Percentiles rank a stretch among this genome's conserved stretches.
These are phyloP conservation scores for Tuber brumale DNA, from an alignment of 495 filamentous ascomycete species.

Conservation along the genomic window DNA sequence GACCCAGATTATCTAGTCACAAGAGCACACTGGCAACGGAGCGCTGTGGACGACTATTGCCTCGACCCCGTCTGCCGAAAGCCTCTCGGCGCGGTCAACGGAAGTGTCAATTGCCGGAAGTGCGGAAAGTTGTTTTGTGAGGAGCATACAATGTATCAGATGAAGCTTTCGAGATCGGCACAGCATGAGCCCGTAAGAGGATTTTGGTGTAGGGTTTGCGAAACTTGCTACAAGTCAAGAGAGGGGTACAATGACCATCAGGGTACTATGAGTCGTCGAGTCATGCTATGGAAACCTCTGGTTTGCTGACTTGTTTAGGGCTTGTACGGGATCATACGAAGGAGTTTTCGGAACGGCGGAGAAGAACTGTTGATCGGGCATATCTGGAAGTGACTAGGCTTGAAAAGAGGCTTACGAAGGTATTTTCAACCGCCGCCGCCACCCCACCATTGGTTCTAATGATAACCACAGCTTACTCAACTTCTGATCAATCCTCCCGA, in stretches of 20 bases:
- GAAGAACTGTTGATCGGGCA: constrained; percentile 72
- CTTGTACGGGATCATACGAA: constrained; percentile 61
- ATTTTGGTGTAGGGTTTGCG: constrained; percentile 89
- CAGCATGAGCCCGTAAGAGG: constrained; percentile 87
- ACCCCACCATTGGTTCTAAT: neutral
- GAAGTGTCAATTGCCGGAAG: constrained; percentile 82
- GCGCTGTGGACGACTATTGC: constrained; percentile 66
- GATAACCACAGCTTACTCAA: constrained; percentile 59
- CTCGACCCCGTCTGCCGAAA: constrained; percentile 80
- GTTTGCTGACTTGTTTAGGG: constrained; percentile 35
- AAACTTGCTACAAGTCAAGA: constrained; percentile 94
- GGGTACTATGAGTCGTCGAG: constrained; percentile 42
- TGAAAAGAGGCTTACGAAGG: constrained; percentile 77
- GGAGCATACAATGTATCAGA: constrained; percentile 98
- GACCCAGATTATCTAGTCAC: constrained; percentile 88
- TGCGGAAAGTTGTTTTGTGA: constrained; percentile 94
- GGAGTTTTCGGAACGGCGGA: constrained; percentile 60
- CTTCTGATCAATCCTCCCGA: constrained; percentile 64
- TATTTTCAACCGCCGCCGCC: neutral
- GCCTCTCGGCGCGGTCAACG: constrained; percentile 67
- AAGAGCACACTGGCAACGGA: constrained; percentile 78
- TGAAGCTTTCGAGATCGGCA: constrained; percentile 88
- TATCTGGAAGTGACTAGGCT: constrained; percentile 79
- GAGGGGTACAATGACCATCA: constrained; percentile 91
- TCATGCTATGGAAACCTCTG: constrained; percentile 28